Percentiles rank a stretch among this genome's conserved stretches.
phyloP scores from a whole-genome alignment of 164 flowering plant species.

The Vitis rotundifolia region DNA sequence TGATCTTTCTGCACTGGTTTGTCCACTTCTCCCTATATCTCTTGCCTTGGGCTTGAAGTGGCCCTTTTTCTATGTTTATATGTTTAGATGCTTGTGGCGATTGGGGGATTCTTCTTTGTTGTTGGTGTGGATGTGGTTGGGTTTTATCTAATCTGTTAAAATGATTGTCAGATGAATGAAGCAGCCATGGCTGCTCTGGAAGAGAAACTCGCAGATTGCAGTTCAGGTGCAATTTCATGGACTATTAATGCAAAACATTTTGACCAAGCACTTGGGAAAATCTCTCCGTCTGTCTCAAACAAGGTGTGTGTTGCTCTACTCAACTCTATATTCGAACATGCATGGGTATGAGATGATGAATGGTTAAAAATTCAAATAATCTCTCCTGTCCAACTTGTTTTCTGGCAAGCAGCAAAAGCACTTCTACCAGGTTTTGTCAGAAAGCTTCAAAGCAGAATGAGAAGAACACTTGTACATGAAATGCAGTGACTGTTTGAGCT shows the following conservation, averaged over 20 bases:
- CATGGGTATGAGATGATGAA: background rate
- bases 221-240: slow-evolving; percentile 19
- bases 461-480: background rate
- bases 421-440: slow-evolving; percentile 33
- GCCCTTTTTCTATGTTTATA: background rate
- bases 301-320: slow-evolving; percentile 38
- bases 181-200: slow-evolving; percentile 77
- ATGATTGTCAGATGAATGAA: slow-evolving; percentile 54
- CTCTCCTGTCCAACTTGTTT: background rate
- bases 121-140: background rate
- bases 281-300: slow-evolving; percentile 69
- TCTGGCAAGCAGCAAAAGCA: slow-evolving; percentile 38
- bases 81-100: background rate
- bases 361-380: background rate
- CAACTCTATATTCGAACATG: background rate
- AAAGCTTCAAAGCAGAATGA: slow-evolving; percentile 33
- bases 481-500: too few relatives aligned
- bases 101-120: too few relatives aligned
- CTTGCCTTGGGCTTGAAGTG: background rate
- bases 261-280: slow-evolving; percentile 50
- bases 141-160: background rate
- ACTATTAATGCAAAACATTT: slow-evolving; percentile 68
- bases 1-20: slow-evolving; percentile 83
- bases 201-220: slow-evolving; percentile 32
- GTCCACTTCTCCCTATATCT: slow-evolving; percentile 4